Evolutionary conservation across 352 stramenopile genomes (phyloP), one percentile per base, ranked within the genome.

Genomic region (Pythium chondricola): DNA sequence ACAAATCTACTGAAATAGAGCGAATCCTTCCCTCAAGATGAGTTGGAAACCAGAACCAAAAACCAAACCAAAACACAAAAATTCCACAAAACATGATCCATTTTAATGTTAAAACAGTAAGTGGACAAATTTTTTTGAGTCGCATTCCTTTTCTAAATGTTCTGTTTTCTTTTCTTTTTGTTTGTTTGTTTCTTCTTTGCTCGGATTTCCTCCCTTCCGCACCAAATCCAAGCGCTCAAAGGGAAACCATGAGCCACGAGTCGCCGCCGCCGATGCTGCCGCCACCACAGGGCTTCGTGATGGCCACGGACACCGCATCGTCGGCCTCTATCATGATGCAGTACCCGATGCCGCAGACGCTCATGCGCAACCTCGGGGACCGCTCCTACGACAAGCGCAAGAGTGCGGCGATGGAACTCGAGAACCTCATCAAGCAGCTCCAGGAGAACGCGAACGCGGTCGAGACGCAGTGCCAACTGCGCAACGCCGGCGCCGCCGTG

Each of bases 361-460:
- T 92, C 22, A 74, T 91, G 83, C 76, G 81, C 35, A 95, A 94
- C 43, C 79, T 99, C 24, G 95, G 96, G 26, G 97, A 99, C 67
- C 81, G 96, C 16, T 98, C 92, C 13, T 99, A 99, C 69, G 97
- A 99, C 59, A 99, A 99, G 74, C 89, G 97, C 46, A 99, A 99
- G 71, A 96, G 96, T 61, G 97, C 97, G 2, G 97, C 97, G 7
- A 84, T 99, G 47, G 97, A 99, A 72, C 93, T 99, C 25, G 97
- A 99, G 79, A 96, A 96, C 54, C 74, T 99, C 18, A 97, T 99
- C 49, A 99, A 99, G 68, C 87, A 92, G 33, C 74, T 99, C 16
- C 89, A 97, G 58, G 93, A 98, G 56, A 96, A 89, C 43, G 85
- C 93, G 4, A 96, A 85, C 27, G 78, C 65, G 1, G 65, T 83